Evolutionary conservation across 164 flowering plant species (phyloP), one percentile per base, ranked within the genome.

Genomic region (Chimonanthus salicifolius): DNA sequence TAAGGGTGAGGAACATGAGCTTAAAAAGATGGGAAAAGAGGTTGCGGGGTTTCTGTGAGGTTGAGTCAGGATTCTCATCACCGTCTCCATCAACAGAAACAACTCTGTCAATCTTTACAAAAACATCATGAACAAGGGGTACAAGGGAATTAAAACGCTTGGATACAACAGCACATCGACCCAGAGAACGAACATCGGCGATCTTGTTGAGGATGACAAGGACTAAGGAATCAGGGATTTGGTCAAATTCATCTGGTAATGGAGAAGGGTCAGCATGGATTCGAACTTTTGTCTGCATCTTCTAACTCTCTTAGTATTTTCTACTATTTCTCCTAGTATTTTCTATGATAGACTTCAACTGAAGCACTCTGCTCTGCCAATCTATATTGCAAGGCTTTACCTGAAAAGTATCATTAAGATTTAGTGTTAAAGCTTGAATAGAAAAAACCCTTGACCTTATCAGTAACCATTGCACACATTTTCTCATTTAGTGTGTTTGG

Each of bases 181-280:
- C 71, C 7, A 88, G 85, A 11, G 90, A 78, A 18, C 74, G 73
- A 18, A 83, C 85, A 71, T 90, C 90, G 6, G 48, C 74, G 20
- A 90, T 15, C 64, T 82, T 80, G 84, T 80, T 81, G 85, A 90
- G 80, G 75, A 90, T 80, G 45, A 75, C 46, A 63, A 78, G 82
- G 46, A 90, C 78, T 49, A 88, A 67, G 6, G 85, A 80, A 65
- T 90, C 92, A 0, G 90, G 88, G 2, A 90, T 70, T 4, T 76
- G 78, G 64, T 86, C 90, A 48, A 90, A 85, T 16, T 62, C 21
- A 66, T 86, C 87, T 10, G n/a, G 8, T n/a, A 20, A 62, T n/a
- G 21, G 64, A 15, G 65, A 33, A 15, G 46, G 71, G 62, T 49
- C 77, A 45, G 71, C 77, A 65, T 70, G 47, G 44, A 75, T 62